phyloP scores from a whole-genome alignment of 2,329 filamentous ascomycete species.

The Tolypocladium pustulatum region DNA sequence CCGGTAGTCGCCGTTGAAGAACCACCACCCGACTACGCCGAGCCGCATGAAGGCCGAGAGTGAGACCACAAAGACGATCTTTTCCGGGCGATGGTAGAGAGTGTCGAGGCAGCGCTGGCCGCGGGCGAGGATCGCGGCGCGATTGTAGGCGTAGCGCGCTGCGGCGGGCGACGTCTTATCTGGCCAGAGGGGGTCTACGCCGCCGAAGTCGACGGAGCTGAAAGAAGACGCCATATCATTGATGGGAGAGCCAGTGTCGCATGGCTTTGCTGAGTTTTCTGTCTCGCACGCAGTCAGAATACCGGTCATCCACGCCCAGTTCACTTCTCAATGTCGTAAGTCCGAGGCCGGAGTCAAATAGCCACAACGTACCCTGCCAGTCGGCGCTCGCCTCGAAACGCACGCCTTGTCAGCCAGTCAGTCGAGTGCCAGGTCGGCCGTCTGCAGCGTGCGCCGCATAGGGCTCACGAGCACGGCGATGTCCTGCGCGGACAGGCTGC shows the following conservation, averaged over 20 bases:
- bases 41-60: constrained; percentile 54
- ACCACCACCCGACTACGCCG: constrained; percentile 44
- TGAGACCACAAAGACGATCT: constrained; percentile 52
- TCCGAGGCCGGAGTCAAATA: background rate
- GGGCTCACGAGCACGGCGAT: constrained; percentile 50
- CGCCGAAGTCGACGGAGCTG: constrained; percentile 43
- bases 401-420: constrained; percentile 46
- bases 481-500: constrained; percentile 17
- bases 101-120: constrained; percentile 38
- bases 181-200: constrained; percentile 49
- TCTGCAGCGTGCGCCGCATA: constrained; percentile 56
- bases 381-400: constrained; percentile 46
- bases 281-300: background rate
- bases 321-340: background rate
- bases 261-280: constrained; percentile 47
- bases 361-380: constrained; percentile 47
- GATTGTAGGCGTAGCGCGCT: constrained; percentile 40
- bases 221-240: constrained; percentile 34
- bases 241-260: constrained; percentile 48
- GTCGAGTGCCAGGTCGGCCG: constrained; percentile 44
- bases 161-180: constrained; percentile 44
- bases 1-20: constrained; percentile 54
- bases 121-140: constrained; percentile 41
- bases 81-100: constrained; percentile 44
- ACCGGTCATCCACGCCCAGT: background rate